Conservation (phyloP, 2,329 filamentous ascomycete genomes). For the Fusarium heterosporum region DNA sequence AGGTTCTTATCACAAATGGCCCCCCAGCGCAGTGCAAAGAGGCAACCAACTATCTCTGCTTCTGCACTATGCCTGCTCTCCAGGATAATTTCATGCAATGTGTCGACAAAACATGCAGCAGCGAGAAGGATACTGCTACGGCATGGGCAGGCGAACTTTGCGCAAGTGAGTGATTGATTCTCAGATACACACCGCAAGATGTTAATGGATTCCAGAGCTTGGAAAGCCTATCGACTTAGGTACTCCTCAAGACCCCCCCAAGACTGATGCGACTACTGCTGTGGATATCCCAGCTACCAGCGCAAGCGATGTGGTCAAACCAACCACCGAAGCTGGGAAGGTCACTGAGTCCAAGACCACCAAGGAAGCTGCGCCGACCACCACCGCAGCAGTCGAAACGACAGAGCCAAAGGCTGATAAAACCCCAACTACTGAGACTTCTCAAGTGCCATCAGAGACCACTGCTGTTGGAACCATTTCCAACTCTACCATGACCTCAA, state of each 20-base stretch:
- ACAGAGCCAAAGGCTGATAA: not conserved
- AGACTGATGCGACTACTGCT: constrained; percentile 7
- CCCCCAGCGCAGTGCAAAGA: constrained; percentile 48
- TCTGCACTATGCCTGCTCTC: constrained; percentile 44
- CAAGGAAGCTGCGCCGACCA: not conserved
- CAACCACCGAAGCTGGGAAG: constrained; percentile 1
- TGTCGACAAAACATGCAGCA: constrained; percentile 20
- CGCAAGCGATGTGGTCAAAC: not conserved
- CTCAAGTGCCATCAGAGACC: not conserved
- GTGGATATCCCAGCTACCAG: not conserved
- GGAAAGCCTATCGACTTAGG: constrained; percentile 28
- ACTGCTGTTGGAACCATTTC: not conserved
- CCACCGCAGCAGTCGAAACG: not conserved
- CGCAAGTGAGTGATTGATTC: constrained; percentile 30
- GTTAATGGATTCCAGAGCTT: constrained; percentile 15
- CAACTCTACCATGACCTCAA: constrained; percentile 1
- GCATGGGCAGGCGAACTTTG: constrained; percentile 50
- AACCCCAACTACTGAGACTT: not conserved
- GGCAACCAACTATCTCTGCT: constrained; percentile 49
- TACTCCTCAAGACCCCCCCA: constrained; percentile 5
- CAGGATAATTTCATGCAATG: constrained; percentile 46
- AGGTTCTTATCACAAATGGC: constrained; percentile 44
- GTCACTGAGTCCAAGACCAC: not conserved
- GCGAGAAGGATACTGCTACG: constrained; percentile 26
- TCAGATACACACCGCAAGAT: fast-evolving